Conservation (phyloP, 306 rosid genomes). For the Astragalus glycyphyllos region DNA sequence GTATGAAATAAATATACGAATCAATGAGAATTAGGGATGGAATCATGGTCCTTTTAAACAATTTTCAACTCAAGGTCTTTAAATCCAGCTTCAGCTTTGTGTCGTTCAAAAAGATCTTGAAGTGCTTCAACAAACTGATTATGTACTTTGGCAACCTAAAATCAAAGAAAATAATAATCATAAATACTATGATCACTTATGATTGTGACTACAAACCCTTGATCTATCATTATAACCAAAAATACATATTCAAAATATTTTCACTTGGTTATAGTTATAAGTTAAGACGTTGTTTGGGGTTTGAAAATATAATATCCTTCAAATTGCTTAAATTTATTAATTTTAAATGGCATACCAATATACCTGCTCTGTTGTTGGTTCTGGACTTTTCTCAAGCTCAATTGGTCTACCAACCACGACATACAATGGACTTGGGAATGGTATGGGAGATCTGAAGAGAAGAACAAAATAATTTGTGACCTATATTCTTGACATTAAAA, state of each 20-base stretch:
- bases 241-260: no score
- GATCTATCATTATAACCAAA: neutral
- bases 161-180: no score
- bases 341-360: neutral
- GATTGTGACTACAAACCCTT: neutral
- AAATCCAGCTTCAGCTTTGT: constrained; percentile 66
- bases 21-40: neutral
- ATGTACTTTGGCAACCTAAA: constrained; percentile 64
- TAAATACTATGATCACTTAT: neutral
- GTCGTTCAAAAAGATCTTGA: constrained; percentile 66
- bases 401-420: constrained; percentile 85
- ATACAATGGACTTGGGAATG: constrained; percentile 68
- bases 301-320: neutral
- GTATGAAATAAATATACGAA: neutral
- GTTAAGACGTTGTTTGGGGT: neutral
- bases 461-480: neutral
- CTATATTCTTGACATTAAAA: no score
- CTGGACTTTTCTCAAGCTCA: constrained; percentile 62
- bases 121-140: constrained; percentile 68
- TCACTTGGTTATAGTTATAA: no score
- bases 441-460: constrained; percentile 74
- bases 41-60: constrained; percentile 43
- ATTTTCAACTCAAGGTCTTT: constrained; percentile 69
- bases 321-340: neutral
- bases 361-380: constrained; percentile 69